Evolutionary conservation across 2,329 filamentous ascomycete species (phyloP), one percentile per base, ranked within the genome.

Genomic region (Aspergillus fumigatus): DNA sequence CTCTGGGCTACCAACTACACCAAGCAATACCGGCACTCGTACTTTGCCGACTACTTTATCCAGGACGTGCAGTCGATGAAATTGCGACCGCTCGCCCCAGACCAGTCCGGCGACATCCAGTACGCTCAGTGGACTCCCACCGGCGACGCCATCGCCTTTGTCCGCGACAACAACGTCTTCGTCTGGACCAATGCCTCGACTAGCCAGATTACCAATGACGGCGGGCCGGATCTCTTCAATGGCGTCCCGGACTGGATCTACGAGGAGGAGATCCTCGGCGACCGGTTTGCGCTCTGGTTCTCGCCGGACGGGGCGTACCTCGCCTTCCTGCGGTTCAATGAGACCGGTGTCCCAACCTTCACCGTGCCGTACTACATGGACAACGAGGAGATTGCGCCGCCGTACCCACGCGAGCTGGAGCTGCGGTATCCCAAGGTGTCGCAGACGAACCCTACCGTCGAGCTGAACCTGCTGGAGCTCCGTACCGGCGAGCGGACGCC

Each of bases 221-320:
- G 93, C 19, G 90, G 92, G 0, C 79, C 84, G 0, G 87, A 96
- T 65, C 85, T 91, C 61, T 89, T 97, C 75, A 95, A 97, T 65
- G 92, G 92, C 19, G 86, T 96, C 35, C 92, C 93, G 0, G 93
- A 97, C 73, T 97, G 93, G 92, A 92, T 96, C 0, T 95, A 94
- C 67, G 89, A 93, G 68, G 84, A 87, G 65, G 90, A 94, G 72
- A 89, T 93, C 4, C 88, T 96, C 56, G 74, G 78, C 11, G 86
- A 83, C 3, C 87, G 88, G 61, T 89, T 82, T 60, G 91, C 90
- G 2, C 90, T 91, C 0, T 97, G 92, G 93, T 97, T 91, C 89
- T 92, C 90, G 29, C 84, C 88, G 35, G 89, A 93, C 70, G 91
- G 91, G 52, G 86, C 89, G 66, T 94, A 88, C 69, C 75, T 97